Evolutionary conservation across 202 grass and related monocot species (phyloP), one percentile per base, ranked within the genome.

Genomic region (Digitaria exilis): DNA sequence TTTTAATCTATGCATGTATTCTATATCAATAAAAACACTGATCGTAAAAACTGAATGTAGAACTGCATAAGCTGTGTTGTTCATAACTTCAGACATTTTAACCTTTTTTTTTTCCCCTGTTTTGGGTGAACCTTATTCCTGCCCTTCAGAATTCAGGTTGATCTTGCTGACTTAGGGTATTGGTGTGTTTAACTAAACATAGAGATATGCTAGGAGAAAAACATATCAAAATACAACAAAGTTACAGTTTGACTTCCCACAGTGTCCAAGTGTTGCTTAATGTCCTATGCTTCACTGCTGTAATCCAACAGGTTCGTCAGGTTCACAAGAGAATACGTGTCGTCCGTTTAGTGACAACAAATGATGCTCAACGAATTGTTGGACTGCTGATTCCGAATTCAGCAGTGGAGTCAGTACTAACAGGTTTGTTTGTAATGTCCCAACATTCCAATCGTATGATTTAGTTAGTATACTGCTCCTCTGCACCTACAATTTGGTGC

Each of bases 351-450:
- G 97, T 83, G 50, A 97, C 97, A 24, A 96, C 89, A 14, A 90
- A 79, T 59, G 90, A 97, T 41, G 88, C 69, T 63, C 83, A 91
- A 69, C 83, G 89, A 11, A 86, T 94, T 2, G 90, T 99, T 57
- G 97, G 97, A 4, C 80, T 99, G 64, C 85, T 94, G 67, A 91
- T 99, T 84, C 93, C 93, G 44, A 99, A 94, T 89, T 90, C 78
- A 79, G 97, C 97, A 69, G 91, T 99, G 82, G 93, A 99, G 57
- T 83, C 91, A 35, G 97, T 97, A 78, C 82, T 94, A 86, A 79
- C 88, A 99, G 97, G 97, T 93, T 80, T 79, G 79, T 89, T 90
- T 63, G 48, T 64, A 28, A 67, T 79, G 45, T 55, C 19, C 46
- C 3, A 75, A 24, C 28, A 55, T 58, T 74, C 60, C 37, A 75